Evolutionary conservation across 306 rosid genomes (phyloP).

Genomic region (Vicia villosa): DNA sequence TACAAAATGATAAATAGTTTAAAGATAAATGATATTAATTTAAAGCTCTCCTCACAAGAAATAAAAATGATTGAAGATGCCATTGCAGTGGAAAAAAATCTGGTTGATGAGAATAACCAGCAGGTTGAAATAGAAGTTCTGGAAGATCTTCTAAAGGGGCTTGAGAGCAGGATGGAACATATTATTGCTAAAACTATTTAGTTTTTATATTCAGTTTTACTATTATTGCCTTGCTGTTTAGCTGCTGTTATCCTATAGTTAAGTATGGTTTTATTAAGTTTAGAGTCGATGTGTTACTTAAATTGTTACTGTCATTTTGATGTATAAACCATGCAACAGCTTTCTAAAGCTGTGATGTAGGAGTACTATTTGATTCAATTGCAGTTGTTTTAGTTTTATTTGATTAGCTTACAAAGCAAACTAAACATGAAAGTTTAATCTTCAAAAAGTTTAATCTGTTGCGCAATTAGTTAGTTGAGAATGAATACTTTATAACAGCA

Average conservation of each 20-base stretch:
- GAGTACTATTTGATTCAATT: too few relatives aligned
- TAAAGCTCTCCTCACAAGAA: neutral
- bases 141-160: neutral
- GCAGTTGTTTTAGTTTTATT: too few relatives aligned
- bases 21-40: slow-evolving; percentile 30
- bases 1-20: slow-evolving; percentile 39
- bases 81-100: neutral
- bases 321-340: too few relatives aligned
- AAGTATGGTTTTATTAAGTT: too few relatives aligned
- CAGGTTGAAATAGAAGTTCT: neutral
- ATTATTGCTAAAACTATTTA: neutral
- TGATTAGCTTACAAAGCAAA: too few relatives aligned
- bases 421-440: too few relatives aligned
- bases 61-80: slow-evolving; percentile 43
- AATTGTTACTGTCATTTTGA: neutral
- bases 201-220: too few relatives aligned
- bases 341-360: too few relatives aligned
- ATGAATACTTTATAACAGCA: neutral
- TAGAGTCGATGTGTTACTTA: too few relatives aligned
- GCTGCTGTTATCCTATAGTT: too few relatives aligned
- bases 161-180: neutral
- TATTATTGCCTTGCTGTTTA: too few relatives aligned
- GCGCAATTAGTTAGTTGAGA: neutral
- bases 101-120: neutral
- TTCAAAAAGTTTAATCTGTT: neutral